Evolutionary conservation across 176 grass and related monocot genomes (phyloP), one percentile per base, ranked within the genome.

Genomic region (Paspalum notatum): DNA sequence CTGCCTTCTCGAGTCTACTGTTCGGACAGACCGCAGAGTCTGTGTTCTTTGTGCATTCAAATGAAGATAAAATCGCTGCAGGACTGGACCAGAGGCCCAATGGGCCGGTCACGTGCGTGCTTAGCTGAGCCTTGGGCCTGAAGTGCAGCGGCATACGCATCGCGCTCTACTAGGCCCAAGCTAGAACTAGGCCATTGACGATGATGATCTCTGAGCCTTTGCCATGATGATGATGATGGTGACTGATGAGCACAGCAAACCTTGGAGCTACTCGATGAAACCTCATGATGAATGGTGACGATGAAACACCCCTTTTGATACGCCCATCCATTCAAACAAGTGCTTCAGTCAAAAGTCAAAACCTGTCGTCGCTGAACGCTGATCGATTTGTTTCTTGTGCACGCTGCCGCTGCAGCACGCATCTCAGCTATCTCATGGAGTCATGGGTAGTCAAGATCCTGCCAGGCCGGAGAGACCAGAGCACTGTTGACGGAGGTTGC

Each of bases 401-500:
- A 2, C 21, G 84, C 17, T 42, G 32, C 61, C 14, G 10, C 44
- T 15, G 25, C 84, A 48, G 24, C 68, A 47, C 59, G 66, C 71
- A 38, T 25, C 39, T 25, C 48, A 55, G 17, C 46, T 8, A 32
- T 32, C 2, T n/a, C n/a, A n/a, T 42, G 5, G 3, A 3, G 3
- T 42, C 42, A 43, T 82, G 79, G 79, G 72, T 7, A 49, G 74
- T 87, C 79, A 87, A 87, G 79, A 77, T 82, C 72, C 71, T 82
- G 43, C 22, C 78, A 69, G 62, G 44, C 78, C 62, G 69, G 56
- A 42, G 39, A 1, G 32, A 32, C 17, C 50, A 80, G 66, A 32
- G 32, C 32, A 32, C 32, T 32, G 32, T 32, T 32, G 32, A 32
- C 3, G 32, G 32, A 32, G 32, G 32, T 32, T 32, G 32, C 32